A percentile compares a stretch with the other conserved stretches of the same genome.
phyloP scores from a whole-genome alignment of 2,329 filamentous ascomycete species.

The Gliomastix tumulicola region DNA sequence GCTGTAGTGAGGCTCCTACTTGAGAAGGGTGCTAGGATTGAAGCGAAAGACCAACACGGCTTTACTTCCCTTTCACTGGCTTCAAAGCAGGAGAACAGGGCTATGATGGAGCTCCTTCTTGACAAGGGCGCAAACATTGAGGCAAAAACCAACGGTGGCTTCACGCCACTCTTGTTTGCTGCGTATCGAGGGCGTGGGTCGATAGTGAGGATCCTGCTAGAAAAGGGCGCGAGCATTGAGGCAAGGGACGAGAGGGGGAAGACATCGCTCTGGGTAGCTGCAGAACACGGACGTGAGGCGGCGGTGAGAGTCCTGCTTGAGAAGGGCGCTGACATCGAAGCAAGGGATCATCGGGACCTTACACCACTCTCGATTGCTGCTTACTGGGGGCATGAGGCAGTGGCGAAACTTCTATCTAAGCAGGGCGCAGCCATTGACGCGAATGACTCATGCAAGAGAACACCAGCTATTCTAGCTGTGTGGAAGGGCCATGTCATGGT shows the following conservation, averaged over 20 bases:
- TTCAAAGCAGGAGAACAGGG: not conserved
- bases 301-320: too few relatives aligned
- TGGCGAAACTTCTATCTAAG: too few relatives aligned
- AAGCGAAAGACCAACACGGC: conserved; percentile 8
- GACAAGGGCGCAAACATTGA: not conserved
- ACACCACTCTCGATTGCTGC: too few relatives aligned
- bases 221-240: not conserved
- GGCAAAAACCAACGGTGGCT: conserved; percentile 1
- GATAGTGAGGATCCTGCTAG: not conserved
- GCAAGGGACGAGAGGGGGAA: not conserved
- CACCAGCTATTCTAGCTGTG: too few relatives aligned
- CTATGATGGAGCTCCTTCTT: not conserved
- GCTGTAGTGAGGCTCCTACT: conserved; percentile 5
- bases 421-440: too few relatives aligned
- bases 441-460: too few relatives aligned
- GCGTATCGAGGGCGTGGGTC: not conserved
- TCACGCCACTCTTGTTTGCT: conserved; percentile 9
- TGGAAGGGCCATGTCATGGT: too few relatives aligned
- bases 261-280: not conserved
- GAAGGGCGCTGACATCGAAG: too few relatives aligned
- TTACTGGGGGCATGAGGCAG: too few relatives aligned
- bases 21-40: conserved; percentile 8
- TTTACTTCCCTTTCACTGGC: not conserved
- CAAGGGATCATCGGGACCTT: too few relatives aligned
- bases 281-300: too few relatives aligned